Base-by-base conservation (phyloP, 345 rosid genomes). In the Nasturtium officinale region DNA sequence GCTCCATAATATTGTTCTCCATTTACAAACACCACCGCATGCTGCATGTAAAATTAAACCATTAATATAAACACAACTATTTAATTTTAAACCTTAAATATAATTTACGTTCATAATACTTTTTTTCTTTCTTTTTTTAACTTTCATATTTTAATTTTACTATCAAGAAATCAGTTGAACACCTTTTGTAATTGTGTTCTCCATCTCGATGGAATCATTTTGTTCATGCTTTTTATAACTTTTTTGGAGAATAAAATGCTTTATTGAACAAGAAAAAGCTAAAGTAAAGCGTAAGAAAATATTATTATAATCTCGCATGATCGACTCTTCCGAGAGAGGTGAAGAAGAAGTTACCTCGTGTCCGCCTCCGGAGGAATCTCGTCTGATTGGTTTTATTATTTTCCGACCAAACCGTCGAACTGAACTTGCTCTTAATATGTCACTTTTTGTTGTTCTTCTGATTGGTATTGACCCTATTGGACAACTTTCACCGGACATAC, bases 1-100 rank as follows among this genome's bases (percentile, higher is more conserved):
- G 99, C 99, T 74, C 99, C 99, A 66, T 86, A 95, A 48, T 87
- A 91, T 72, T 91, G 88, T 10, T 88, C 90, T 48, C 99, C 99
- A 54, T 80, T 84, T 58, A 88, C 96, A 72, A 85, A 95, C n/a
- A 89, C 87, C 53, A 95, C 99, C 69, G 99, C 99, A 79, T 91
- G 99, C 99, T 95, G 90, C 77, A 73, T 47, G 69, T 40, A 67
- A 40, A 53, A 28, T 47, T 13, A 21, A 59, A 37, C 32, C n/a
- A 50, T 37, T 28, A 68, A 33, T 56, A 0, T 23, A 25, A 28
- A 18, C 17, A 72, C 13, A 23, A 45, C 17, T 56, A 33, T 3
- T 15, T 66, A 33, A 10, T 20, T 20, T 21, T 20, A 53, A n/a
- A 33, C 55, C 52, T 54, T 21, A 15, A n/a, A n/a, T n/a, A n/a